Evolutionary conservation across 805 yeast species (phyloP), one percentile per base, ranked within the genome.

Genomic region (Cyberlindnera japonica): DNA sequence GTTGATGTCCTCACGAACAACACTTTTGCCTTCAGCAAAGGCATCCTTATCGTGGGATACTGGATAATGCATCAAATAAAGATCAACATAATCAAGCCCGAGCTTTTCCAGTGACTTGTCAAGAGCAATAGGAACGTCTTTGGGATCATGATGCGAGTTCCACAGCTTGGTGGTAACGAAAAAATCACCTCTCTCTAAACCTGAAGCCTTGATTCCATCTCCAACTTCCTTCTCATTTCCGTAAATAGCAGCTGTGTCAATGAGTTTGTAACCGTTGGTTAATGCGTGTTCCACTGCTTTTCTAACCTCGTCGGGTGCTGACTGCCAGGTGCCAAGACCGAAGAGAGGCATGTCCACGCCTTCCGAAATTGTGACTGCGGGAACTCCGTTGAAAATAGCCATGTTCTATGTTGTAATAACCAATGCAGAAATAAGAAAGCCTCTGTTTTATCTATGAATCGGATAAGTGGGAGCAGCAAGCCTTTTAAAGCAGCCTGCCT

Each of bases 201-300:
- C 72, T 19, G 47, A 40, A 35, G 71, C 74, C 31, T 65, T 53
- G 29, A 83, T 44, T 2, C 81, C 83, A 17, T 57, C 67, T 19
- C 74, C 80, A 26, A 78, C 72, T 12, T 80, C 86, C 4, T 51
- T 53, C 42, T 76, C 80, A 9, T 84, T 80, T 33, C 71, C 68
- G 58, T 81, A 81, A 13, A 67, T 61, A 49, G 81, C 84, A 1
- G 88, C 88, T 12, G 81, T 75, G 50, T 81, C 89, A 33, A 81
- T 65, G 54, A 80, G 88, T 33, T 61, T 68, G 58, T 73, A 77
- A 0, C 83, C 83, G 13, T 58, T 55, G 2, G 69, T 61, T 17
- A 82, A 53, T 3, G 87, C 80, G 21, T 58, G 54, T 6, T 57
- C 44, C 21, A 79, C 47, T 16, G 75, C 69, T 6, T 69, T 33